phyloP scores from a whole-genome alignment of 768 basidiomycete genomes.

The Podaxis mareebaensis region DNA sequence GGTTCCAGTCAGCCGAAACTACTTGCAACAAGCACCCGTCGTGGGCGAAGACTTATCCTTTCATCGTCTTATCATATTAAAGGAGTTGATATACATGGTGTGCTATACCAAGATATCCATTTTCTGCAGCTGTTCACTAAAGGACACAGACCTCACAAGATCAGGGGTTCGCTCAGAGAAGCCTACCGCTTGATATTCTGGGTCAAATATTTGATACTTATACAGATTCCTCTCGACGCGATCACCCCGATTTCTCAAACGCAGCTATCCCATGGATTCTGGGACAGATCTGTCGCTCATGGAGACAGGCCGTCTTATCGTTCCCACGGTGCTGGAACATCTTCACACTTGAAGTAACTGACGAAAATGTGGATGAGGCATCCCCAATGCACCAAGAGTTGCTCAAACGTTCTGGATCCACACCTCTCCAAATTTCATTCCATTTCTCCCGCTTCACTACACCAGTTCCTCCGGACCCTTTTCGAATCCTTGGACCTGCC shows the following conservation, averaged over 20 bases:
- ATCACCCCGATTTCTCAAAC: not conserved
- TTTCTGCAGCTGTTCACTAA: not conserved
- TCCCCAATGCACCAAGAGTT: not conserved
- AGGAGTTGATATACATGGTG: not conserved
- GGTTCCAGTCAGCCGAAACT: not conserved
- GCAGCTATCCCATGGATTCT: not conserved
- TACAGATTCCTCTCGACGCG: not conserved
- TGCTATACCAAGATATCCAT: not conserved
- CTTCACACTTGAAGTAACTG: not conserved
- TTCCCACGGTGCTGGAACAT: not conserved
- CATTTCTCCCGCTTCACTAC: not conserved
- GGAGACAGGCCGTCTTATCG: not conserved
- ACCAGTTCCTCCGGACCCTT: not conserved
- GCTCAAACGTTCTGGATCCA: not conserved
- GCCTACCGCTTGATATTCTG: not conserved
- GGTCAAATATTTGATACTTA: not conserved
- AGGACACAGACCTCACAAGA: not conserved
- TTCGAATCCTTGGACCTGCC: not conserved
- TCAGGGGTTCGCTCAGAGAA: not conserved
- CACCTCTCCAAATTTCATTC: not conserved
- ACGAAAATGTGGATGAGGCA: not conserved
- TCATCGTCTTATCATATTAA: not conserved
- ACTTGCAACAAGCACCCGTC: not conserved
- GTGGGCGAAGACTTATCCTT: not conserved
- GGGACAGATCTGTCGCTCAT: constrained; percentile 5